These are phyloP conservation scores for Eucalyptus curtisii DNA, from an alignment of 345 rosid genomes.

Conservation along the genomic window DNA sequence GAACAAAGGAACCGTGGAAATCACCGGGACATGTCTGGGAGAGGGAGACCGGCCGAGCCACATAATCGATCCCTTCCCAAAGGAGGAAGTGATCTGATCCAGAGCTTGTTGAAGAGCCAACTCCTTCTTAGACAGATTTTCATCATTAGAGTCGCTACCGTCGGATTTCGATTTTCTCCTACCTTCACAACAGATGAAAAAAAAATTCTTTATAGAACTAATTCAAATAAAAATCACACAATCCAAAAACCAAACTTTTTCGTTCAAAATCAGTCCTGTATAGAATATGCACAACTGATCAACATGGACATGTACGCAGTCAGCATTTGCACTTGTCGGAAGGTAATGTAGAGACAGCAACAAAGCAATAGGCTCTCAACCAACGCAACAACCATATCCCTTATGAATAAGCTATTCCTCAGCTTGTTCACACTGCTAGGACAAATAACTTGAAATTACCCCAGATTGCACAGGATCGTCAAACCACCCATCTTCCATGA, in stretches of 20 bases:
- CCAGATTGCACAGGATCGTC: not conserved
- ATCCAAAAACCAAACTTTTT: not conserved
- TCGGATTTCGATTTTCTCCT: constrained; percentile 62
- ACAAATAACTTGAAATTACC: not conserved
- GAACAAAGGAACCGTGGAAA: constrained; percentile 82
- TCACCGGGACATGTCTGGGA: constrained; percentile 62
- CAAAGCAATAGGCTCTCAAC: not conserved
- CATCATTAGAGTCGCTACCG: constrained; percentile 60
- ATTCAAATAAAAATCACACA: not conserved
- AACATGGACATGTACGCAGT: not conserved
- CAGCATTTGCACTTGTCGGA: not conserved
- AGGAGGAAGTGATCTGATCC: constrained; percentile 72
- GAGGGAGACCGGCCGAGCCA: constrained; percentile 74
- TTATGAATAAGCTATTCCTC: not conserved
- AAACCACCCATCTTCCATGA: not conserved
- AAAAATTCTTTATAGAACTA: not conserved
- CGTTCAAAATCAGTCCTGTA: not conserved
- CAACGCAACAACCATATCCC: not conserved
- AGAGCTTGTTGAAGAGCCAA: constrained; percentile 78
- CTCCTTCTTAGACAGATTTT: constrained; percentile 73
- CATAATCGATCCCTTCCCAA: constrained; percentile 91
- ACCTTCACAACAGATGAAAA: constrained; percentile 32
- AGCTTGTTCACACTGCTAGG: not conserved
- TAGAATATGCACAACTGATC: not conserved
- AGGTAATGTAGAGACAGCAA: not conserved